These are phyloP conservation scores for Coniosporium apollinis DNA, from an alignment of 495 filamentous ascomycete species.

Conservation along the genomic window DNA sequence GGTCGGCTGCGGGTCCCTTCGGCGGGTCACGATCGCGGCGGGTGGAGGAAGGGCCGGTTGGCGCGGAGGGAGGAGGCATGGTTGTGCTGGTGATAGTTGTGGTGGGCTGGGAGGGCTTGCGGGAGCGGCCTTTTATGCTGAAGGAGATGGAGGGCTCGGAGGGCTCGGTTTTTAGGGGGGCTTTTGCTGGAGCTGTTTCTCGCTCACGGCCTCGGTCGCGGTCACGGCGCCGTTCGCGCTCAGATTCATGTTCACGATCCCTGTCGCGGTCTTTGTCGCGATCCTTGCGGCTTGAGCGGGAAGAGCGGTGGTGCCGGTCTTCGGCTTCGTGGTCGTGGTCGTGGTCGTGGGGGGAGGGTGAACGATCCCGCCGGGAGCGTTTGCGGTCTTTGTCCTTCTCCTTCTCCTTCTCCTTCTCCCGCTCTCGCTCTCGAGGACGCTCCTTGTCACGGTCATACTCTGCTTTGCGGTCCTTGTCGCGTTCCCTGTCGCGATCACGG, in stretches of 20 bases:
- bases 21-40: slow-evolving; percentile 16
- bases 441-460: slow-evolving; percentile 28
- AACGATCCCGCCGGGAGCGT: slow-evolving; percentile 35
- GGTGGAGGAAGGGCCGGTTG: no score
- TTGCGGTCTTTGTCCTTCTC: slow-evolving; percentile 35
- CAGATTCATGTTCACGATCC: slow-evolving; percentile 10
- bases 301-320: slow-evolving; percentile 22
- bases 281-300: slow-evolving; percentile 25
- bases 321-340: slow-evolving; percentile 18
- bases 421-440: slow-evolving; percentile 28
- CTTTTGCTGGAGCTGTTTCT: no score
- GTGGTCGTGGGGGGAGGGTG: slow-evolving; percentile 24
- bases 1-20: slow-evolving; percentile 13
- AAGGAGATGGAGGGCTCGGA: slow-evolving; percentile 23
- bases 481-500: slow-evolving; percentile 29
- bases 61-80: no score
- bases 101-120: no score
- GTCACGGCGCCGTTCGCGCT: no score
- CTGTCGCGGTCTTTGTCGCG: slow-evolving; percentile 10
- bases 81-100: no score
- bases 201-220: no score
- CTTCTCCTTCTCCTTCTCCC: slow-evolving; percentile 13
- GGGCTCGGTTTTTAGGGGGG: slow-evolving; percentile 17
- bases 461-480: slow-evolving; percentile 11
- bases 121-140: slow-evolving; percentile 24